phyloP scores from a whole-genome alignment of 495 filamentous ascomycete genomes.

The Daldinia childiae region DNA sequence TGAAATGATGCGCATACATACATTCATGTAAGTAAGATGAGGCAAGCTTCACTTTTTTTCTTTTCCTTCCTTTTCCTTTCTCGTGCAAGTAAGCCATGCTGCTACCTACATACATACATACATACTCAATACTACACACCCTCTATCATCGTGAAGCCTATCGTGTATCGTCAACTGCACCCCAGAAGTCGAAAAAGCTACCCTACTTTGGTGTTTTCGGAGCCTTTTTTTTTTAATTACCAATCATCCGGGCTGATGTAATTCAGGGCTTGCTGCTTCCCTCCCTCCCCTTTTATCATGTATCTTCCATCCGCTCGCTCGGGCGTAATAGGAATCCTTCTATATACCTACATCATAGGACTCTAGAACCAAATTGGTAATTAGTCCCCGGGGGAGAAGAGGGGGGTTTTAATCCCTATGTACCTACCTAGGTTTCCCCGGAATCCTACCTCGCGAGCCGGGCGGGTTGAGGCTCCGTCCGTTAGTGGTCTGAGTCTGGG shows the following conservation, averaged over 20 bases:
- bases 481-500: background rate
- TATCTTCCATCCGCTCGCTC: background rate
- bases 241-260: constrained; percentile 25
- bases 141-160: background rate
- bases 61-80: background rate
- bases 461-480: constrained; percentile 35
- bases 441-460: constrained; percentile 34
- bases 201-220: constrained; percentile 5
- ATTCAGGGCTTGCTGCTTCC: constrained; percentile 12
- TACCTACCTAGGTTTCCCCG: constrained; percentile 19
- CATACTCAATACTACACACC: background rate
- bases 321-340: constrained; percentile 12
- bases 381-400: background rate
- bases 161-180: constrained; percentile 22
- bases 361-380: background rate
- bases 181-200: constrained; percentile 14
- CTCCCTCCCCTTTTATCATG: background rate
- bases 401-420: constrained; percentile 13
- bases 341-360: too few species aligned
- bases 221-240: constrained; percentile 4
- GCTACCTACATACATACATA: background rate
- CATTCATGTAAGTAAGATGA: background rate
- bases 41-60: constrained; percentile 37
- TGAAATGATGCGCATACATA: constrained; percentile 12
- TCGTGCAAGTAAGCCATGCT: background rate